A percentile compares a stretch with the other conserved stretches of the same genome.
These are phyloP conservation scores for Psilocybe cyanescens DNA, from an alignment of 768 basidiomycete genomes.

Conservation along the genomic window DNA sequence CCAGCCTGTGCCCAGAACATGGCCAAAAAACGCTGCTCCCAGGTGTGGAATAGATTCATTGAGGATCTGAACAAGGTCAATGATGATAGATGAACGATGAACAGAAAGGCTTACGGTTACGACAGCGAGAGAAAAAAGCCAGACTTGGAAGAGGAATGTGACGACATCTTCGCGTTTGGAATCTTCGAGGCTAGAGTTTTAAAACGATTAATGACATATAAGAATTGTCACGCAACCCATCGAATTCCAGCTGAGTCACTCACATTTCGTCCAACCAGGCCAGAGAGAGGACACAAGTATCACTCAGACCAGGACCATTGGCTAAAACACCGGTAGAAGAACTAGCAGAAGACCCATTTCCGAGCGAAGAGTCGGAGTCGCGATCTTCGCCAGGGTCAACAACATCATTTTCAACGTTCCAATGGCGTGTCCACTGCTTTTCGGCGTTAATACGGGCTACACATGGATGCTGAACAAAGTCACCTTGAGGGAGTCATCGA, in stretches of 20 bases:
- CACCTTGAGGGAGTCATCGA: neutral
- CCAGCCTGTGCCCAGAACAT: conserved; percentile 52
- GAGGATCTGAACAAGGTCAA: conserved; percentile 38
- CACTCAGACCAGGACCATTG: conserved; percentile 7
- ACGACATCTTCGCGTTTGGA: conserved; percentile 52
- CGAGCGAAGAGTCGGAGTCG: neutral
- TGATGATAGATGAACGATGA: neutral
- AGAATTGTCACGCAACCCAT: neutral
- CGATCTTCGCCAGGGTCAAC: neutral
- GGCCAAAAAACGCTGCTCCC: conserved; percentile 48
- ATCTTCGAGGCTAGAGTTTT: conserved; percentile 34
- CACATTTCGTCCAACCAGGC: conserved; percentile 51
- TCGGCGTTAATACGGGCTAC: neutral
- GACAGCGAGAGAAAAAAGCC: conserved; percentile 49
- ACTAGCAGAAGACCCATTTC: neutral
- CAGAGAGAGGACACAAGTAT: conserved; percentile 44
- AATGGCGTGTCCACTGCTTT: conserved; percentile 3
- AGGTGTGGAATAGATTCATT: conserved; percentile 58
- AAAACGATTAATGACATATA: neutral
- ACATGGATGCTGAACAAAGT: neutral
- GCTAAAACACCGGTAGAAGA: neutral
- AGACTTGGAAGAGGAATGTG: conserved; percentile 47
- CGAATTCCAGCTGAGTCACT: conserved; percentile 17
- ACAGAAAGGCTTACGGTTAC: conserved; percentile 39
- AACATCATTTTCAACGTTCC: conserved; percentile 1